Evolutionary conservation across 1,284 basidiomycete genomes (phyloP).

Genomic region (Phylloporus sp.): DNA sequence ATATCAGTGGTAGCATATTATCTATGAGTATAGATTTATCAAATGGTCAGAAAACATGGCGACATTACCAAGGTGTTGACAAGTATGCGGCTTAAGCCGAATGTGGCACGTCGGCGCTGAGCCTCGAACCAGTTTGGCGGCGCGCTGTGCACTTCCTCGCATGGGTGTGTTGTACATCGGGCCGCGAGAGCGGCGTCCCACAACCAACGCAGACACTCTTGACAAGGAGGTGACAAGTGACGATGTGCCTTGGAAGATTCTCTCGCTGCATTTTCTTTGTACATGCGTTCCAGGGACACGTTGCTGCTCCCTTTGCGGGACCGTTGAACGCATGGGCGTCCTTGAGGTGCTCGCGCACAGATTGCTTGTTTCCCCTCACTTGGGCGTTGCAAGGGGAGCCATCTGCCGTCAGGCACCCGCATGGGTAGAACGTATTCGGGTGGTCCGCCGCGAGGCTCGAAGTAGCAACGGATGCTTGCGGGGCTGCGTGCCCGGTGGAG

Average conservation of each 20-base stretch:
- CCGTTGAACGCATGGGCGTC: slow-evolving; percentile 13
- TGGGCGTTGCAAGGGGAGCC: slow-evolving; percentile 12
- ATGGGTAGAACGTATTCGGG: slow-evolving; percentile 1
- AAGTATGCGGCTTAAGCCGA: neutral
- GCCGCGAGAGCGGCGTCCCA: slow-evolving; percentile 25
- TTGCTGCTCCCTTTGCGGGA: slow-evolving; percentile 8
- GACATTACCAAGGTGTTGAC: neutral
- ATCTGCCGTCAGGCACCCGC: slow-evolving; percentile 7
- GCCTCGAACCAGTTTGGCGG: neutral
- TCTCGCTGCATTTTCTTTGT: slow-evolving; percentile 17
- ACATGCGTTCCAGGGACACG: slow-evolving; percentile 24
- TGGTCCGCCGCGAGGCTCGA: neutral
- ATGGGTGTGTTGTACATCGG: slow-evolving; percentile 27
- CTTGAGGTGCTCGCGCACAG: slow-evolving; percentile 28
- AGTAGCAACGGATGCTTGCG: neutral
- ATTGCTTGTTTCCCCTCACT: slow-evolving; percentile 6
- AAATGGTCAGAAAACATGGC: neutral
- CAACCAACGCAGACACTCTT: slow-evolving; percentile 18
- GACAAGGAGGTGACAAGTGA: slow-evolving; percentile 21
- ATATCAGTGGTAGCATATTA: neutral
- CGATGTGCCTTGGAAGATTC: slow-evolving; percentile 31
- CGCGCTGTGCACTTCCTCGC: slow-evolving; percentile 14
- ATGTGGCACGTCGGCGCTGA: neutral
- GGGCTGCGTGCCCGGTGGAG: neutral
- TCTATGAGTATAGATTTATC: neutral